Conservation (phyloP, 2,329 filamentous ascomycete species). For the Fusarium sp. region DNA sequence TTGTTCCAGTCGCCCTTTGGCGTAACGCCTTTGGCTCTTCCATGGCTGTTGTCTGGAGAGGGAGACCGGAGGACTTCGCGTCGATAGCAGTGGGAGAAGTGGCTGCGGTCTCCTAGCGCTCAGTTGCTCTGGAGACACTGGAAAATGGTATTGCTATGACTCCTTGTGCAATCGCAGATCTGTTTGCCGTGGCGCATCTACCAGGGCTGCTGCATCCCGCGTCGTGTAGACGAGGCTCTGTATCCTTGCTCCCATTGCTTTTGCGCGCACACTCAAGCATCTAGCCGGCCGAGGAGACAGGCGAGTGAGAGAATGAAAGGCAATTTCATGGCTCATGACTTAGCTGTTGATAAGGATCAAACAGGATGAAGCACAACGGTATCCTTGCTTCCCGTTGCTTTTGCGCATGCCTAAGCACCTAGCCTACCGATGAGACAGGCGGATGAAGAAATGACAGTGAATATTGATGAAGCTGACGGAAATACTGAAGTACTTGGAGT, state of each 20-base stretch:
- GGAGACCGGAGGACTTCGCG: not conserved
- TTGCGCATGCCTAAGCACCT: no score
- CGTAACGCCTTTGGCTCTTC: not conserved
- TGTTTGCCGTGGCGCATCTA: not conserved
- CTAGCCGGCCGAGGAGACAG: no score
- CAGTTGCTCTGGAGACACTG: not conserved
- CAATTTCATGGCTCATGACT: no score
- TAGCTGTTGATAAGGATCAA: no score
- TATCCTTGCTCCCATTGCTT: not conserved
- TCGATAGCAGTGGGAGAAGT: not conserved
- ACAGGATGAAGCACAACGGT: no score
- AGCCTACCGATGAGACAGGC: no score
- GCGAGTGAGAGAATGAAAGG: no score
- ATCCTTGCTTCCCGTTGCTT: no score
- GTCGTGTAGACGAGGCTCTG: not conserved
- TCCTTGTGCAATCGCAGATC: not conserved
- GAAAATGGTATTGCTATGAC: accelerated
- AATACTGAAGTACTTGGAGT: no score
- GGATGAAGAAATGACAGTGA: no score
- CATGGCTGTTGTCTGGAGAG: not conserved
- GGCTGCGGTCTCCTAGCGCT: not conserved
- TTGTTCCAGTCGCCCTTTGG: not conserved
- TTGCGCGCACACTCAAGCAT: not conserved
- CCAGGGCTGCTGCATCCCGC: not conserved
- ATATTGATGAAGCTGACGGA: no score